Base-by-base conservation (phyloP, 257 asterid genomes). In the Rubia yunnanensis region DNA sequence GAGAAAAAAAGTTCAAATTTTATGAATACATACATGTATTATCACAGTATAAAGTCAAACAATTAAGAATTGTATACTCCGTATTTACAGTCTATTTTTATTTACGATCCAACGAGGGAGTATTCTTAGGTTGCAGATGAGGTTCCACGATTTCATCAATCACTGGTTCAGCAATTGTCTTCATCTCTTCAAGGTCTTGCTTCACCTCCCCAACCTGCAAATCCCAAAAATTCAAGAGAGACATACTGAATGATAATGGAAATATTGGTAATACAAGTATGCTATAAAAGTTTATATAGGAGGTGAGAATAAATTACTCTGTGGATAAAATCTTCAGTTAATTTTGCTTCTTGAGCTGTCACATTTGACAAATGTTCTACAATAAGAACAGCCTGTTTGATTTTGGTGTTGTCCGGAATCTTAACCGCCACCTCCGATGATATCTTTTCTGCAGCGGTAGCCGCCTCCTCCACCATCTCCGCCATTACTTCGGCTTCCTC, bases 401-500 rank as follows among this genome's bases (percentile, higher is more conserved):
- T 80, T 52, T 69, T 61, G 70, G 81, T 72, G 46, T 78, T 75
- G 38, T 86, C 84, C 1, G 95, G 92, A 38, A 89, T 83, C 57
- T 70, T 64, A 28, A 72, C 77, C 2, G 77, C 88, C 80, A 85
- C 84, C 73, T 73, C 78, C n/a, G 66, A 57, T 67, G 86, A 46
- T 14, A 65, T 79, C 54, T 79, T 77, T 44, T 85, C 96, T 17
- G 84, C 72, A 22, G 79, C 60, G 50, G 73, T 74, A 1, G 95
- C 96, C 74, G 79, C 84, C 56, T 73, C 63, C 26, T 84, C 91
- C 64, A 79, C 95, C 83, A 77, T 81, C 68, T 83, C 88, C 3
- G 83, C 86, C 69, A 61, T 84, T 69, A 27, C 83, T 55, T 80
- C 92, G n/a, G 83, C 92, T 69, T 89, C 96, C 63, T 70, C 81